Evolutionary conservation across 2,329 filamentous ascomycete genomes (phyloP), one percentile per base, ranked within the genome.

Genomic region (Xylaria sp.): DNA sequence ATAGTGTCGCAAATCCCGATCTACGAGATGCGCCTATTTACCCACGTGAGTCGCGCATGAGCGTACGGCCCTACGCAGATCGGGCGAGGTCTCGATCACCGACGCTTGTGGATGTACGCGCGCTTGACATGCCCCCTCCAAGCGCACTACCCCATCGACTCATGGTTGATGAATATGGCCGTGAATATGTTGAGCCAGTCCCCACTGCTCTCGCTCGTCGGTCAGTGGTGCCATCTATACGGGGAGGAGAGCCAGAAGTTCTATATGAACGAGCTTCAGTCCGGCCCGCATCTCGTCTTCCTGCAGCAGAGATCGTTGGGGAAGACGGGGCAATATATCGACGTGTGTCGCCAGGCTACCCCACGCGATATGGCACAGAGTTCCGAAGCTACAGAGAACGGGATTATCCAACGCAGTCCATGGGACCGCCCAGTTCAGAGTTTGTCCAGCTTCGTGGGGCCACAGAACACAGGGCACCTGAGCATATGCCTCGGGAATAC

Each of bases 121-220:
- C 78, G 13, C 76, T 80, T 37, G 76, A 78, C n/a, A 79, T 83
- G 75, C 75, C 76, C 1, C 52, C 78, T 78, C 67, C 73, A 78
- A 60, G 78, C 54, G 79, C 83, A 5, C 80, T 83, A 16, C 76
- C 83, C 51, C 78, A 86, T 58, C 85, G 87, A 62, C 88, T 96
- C 63, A 80, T 96, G 39, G 80, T 95, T 57, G 92, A 97, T 74
- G 85, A 90, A 63, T 90, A 87, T 73, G 92, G 92, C 47, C 90
- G 90, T 71, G 86, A 91, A 71, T 97, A 92, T 75, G 73, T 81
- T 61, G 83, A 87, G 66, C 82, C 84, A 30, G 67, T 75, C 8
- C 78, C 78, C 19, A 63, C 78, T 16, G 63, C 71, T 37, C 59
- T 77, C 34, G 67, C 75, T 16, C 74, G 81, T 55, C 79, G 79